A percentile compares a stretch with the other conserved stretches of the same genome.
These are phyloP conservation scores for Ceratocystis cubensis DNA, from an alignment of 2,329 filamentous ascomycete species.

Conservation along the genomic window DNA sequence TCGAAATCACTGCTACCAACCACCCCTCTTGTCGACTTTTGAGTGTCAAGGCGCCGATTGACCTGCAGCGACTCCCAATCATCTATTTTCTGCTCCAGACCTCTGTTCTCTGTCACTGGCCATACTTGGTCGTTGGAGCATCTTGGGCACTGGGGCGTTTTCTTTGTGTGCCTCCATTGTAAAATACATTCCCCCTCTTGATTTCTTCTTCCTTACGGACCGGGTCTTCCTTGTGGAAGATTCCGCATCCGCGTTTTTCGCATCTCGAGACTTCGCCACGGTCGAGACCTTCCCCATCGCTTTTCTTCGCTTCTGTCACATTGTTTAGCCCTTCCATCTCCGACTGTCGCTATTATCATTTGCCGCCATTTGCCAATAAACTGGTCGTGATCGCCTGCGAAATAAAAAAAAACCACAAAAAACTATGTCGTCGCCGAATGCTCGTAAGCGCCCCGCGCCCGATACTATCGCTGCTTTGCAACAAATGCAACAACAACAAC, in stretches of 20 bases:
- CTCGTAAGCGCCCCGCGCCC: constrained; percentile 20
- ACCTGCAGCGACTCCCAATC: constrained; percentile 11
- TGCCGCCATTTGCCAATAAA: neutral
- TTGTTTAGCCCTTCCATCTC: neutral
- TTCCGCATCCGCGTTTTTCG: constrained; percentile 16
- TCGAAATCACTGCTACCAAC: neutral
- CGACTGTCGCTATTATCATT: neutral
- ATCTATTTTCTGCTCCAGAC: neutral
- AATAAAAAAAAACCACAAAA: neutral
- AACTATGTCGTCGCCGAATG: constrained; percentile 19
- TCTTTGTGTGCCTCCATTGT: constrained; percentile 1
- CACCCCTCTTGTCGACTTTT: neutral
- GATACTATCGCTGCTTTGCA: constrained; percentile 9
- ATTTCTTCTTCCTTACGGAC: constrained; percentile 5
- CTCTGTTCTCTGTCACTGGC: neutral
- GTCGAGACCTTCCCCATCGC: neutral
- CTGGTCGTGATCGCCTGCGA: neutral
- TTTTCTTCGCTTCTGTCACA: neutral
- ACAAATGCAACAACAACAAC: constrained; percentile 18
- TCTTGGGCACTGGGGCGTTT: neutral
- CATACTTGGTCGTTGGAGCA: neutral
- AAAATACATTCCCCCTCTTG: neutral
- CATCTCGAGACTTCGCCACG: neutral
- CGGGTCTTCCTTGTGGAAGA: constrained; percentile 20
- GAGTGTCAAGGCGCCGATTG: constrained; percentile 14